A percentile compares a stretch with the other conserved stretches of the same genome.
phyloP scores from a whole-genome alignment of 2,329 filamentous ascomycete species.

The Trichoderma polysporum region DNA sequence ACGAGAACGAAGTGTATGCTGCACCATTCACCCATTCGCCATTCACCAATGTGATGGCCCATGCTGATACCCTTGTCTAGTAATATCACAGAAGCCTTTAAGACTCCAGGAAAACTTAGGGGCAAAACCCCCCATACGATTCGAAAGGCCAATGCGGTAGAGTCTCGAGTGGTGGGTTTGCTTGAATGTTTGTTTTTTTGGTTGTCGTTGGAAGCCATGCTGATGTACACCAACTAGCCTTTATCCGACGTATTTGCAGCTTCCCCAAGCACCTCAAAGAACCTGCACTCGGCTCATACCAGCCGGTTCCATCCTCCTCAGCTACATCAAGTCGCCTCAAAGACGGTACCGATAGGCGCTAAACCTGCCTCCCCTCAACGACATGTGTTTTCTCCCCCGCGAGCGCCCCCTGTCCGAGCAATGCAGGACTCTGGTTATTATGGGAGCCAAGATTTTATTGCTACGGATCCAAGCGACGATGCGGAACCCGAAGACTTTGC shows the following conservation, averaged over 20 bases:
- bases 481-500: constrained; percentile 25
- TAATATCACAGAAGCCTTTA: constrained; percentile 93
- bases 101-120: constrained; percentile 80
- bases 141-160: constrained; percentile 58
- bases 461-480: constrained; percentile 28
- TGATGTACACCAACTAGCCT: constrained; percentile 47
- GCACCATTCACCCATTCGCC: not conserved
- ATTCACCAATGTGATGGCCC: not conserved
- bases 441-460: constrained; percentile 56
- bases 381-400: constrained; percentile 35
- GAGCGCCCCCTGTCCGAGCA: constrained; percentile 25
- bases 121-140: constrained; percentile 76
- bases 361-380: constrained; percentile 37
- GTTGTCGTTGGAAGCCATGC: not conserved
- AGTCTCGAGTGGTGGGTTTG: constrained; percentile 62
- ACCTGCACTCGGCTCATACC: constrained; percentile 48
- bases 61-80: constrained; percentile 46
- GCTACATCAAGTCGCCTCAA: constrained; percentile 55
- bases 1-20: constrained; percentile 75
- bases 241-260: constrained; percentile 59
- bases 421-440: constrained; percentile 68
- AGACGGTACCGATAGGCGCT: constrained; percentile 36
- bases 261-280: constrained; percentile 54
- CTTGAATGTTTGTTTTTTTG: not conserved
- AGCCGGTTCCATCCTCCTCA: constrained; percentile 55